Base-by-base conservation (phyloP, 2,329 filamentous ascomycete genomes). In the Beauveria rudraprayagi region DNA sequence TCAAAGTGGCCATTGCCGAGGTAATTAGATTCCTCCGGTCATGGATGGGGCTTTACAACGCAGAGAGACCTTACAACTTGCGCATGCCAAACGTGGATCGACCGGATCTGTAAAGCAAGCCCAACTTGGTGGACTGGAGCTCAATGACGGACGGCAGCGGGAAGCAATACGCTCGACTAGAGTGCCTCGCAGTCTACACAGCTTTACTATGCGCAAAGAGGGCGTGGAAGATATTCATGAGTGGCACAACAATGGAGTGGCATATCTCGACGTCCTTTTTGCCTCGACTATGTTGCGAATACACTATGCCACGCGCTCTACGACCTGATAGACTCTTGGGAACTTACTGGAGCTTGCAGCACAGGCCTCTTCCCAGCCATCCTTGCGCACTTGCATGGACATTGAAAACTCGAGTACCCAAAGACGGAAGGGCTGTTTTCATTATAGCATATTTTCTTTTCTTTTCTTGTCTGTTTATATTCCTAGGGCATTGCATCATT, bases 11-110 rank as follows among this genome's bases (percentile, higher is more conserved):
- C 2, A 14, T 5, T 9, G n/a, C 26, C 11, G 60, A 61, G 30
- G 22, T 56, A 2, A 44, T 56, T 9, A 37, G 60, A 52, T 44
- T 52, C 17, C 1, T 61, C 24, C 43, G 60, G 19, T 22, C 30
- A n/a, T 61, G 60, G 60, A 61, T 61, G 52, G 60, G 60, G 14
- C 34, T 61, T 3, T 19, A n/a, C 46, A 61, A 56, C 8, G 22
- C 16, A 6, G 41, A 53, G 26, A 46, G 60, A 24, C 30, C 17
- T 11, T 61, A 56, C 53, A 52, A 30, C 22, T 46, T 56, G 52
- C 48, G 53, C 14, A 37, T 56, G 8, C 51, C 60, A 11, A 56
- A 61, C 52, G 30, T 61, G 34, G 40, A 61, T 26, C 60, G 60
- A 19, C 60, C 60, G 1, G 60, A 61, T 17, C 22, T 61, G 5